Conservation (phyloP, 1,284 basidiomycete species). For the Fomes fomentarius region DNA sequence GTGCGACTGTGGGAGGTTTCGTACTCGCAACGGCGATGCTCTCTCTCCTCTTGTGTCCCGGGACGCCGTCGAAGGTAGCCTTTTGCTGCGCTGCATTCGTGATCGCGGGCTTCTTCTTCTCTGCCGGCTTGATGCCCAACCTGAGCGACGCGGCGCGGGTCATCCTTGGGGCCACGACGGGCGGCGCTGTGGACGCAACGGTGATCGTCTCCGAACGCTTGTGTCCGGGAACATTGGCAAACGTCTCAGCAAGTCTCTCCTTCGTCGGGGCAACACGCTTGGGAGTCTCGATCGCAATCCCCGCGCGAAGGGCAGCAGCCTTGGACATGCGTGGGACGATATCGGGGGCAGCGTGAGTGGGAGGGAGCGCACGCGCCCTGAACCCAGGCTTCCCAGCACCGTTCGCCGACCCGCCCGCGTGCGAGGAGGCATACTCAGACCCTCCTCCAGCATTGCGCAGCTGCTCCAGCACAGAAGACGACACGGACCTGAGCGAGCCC, state of each 20-base stretch:
- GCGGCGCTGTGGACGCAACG: constrained; percentile 77
- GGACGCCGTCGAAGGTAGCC: constrained; percentile 71
- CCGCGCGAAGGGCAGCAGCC: constrained; percentile 75
- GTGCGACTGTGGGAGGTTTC: constrained; percentile 62
- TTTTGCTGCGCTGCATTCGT: constrained; percentile 26
- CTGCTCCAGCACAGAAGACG: constrained; percentile 49
- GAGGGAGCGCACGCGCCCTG: constrained; percentile 72
- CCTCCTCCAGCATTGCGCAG: constrained; percentile 44
- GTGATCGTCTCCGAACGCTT: constrained; percentile 65
- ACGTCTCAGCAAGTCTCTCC: constrained; percentile 63
- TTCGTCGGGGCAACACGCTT: constrained; percentile 56
- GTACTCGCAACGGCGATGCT: constrained; percentile 70
- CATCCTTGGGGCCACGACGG: constrained; percentile 71
- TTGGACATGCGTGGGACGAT: constrained; percentile 80
- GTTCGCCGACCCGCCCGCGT: constrained; percentile 44
- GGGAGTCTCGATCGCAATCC: constrained; percentile 41
- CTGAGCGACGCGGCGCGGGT: constrained; percentile 73
- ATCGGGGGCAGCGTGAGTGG: constrained; percentile 60
- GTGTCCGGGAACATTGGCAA: constrained; percentile 77
- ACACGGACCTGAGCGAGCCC: constrained; percentile 48
- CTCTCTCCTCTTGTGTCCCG: constrained; percentile 80
- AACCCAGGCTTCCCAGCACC: constrained; percentile 53
- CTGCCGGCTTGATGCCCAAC: constrained; percentile 44
- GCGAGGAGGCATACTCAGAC: constrained; percentile 42
- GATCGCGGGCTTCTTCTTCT: constrained; percentile 22